Conservation (phyloP, 257 asterid species). For the Solanum dulcamara region DNA sequence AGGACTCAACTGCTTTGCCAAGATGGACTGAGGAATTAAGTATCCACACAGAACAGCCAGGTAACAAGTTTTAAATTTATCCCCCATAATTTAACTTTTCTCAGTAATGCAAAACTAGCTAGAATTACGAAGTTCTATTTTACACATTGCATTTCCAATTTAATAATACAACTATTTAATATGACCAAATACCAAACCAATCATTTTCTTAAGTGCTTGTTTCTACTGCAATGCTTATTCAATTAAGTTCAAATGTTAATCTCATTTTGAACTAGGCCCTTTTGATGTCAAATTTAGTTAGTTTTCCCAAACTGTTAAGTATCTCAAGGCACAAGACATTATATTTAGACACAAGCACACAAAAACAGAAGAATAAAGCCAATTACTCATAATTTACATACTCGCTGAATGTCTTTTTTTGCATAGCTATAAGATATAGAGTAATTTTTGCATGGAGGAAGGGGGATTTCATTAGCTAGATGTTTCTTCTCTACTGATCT, state of each 20-base stretch:
- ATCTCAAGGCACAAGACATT: neutral
- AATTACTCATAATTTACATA: neutral
- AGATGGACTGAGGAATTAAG: conserved; percentile 30
- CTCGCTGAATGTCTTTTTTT: neutral
- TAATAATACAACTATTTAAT: neutral
- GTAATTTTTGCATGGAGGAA: neutral
- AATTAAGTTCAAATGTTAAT: neutral
- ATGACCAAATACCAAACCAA: neutral
- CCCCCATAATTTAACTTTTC: neutral
- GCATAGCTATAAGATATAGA: neutral
- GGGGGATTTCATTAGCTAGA: neutral
- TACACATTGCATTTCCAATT: neutral
- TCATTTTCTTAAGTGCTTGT: neutral
- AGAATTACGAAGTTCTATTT: neutral
- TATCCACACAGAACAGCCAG: neutral
- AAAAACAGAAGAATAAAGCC: neutral
- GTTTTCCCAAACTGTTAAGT: neutral
- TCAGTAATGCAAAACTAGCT: neutral
- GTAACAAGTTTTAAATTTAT: neutral
- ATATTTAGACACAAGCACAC: neutral
- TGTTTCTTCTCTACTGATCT: conserved; percentile 43
- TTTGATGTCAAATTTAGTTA: neutral
- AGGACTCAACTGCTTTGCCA: conserved; percentile 28
- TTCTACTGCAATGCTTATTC: neutral
- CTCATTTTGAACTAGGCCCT: neutral